phyloP scores from a whole-genome alignment of 495 filamentous ascomycete species.

The Opeltia flavorubescens region DNA sequence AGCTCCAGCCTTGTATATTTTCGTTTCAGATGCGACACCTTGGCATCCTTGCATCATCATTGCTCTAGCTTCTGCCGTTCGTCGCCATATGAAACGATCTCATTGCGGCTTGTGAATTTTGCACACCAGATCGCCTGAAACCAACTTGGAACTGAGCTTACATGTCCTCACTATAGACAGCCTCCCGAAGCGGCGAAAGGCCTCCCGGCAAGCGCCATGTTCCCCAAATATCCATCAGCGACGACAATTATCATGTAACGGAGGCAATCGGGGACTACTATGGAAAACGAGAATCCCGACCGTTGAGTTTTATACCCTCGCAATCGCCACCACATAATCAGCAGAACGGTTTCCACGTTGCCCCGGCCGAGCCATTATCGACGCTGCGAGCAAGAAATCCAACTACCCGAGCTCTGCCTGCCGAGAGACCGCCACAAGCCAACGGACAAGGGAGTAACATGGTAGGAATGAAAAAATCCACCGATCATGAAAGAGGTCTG shows the following conservation, averaged over 20 bases:
- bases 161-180: not conserved
- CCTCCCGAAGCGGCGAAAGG: constrained; percentile 12
- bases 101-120: not conserved
- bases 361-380: constrained; percentile 30
- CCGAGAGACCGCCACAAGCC: constrained; percentile 12
- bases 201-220: constrained; percentile 43
- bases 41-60: not conserved
- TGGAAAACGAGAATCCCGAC: constrained; percentile 39
- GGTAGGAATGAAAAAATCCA: constrained; percentile 28
- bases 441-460: constrained; percentile 31
- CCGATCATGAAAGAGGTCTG: constrained; percentile 35
- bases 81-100: not conserved
- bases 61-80: not conserved
- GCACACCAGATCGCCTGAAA: not conserved
- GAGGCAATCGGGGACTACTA: constrained; percentile 88
- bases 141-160: constrained; percentile 1
- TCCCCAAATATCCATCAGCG: constrained; percentile 57
- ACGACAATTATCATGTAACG: constrained; percentile 89
- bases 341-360: constrained; percentile 11
- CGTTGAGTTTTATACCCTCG: constrained; percentile 49
- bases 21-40: not conserved
- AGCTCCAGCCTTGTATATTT: not conserved
- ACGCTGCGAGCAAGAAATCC: constrained; percentile 9
- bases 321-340: constrained; percentile 27
- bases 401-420: constrained; percentile 9